These are phyloP conservation scores for Hirschioporus abietinus DNA, from an alignment of 768 basidiomycete genomes.

Conservation along the genomic window DNA sequence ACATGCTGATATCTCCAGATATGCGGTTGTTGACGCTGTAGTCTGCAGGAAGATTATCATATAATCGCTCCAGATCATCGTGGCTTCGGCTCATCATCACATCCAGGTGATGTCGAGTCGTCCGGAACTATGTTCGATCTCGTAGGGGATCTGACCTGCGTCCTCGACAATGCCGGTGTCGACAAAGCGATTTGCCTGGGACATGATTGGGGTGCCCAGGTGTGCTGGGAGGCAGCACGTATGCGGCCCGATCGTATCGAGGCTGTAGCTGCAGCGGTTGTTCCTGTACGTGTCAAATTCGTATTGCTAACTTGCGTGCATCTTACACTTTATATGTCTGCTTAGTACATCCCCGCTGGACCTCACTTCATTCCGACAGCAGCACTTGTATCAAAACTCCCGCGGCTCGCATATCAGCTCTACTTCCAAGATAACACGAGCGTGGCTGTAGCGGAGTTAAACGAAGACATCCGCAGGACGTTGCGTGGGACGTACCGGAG, in stretches of 20 bases:
- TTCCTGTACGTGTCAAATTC: slow-evolving; percentile 44
- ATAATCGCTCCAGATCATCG: slow-evolving; percentile 60
- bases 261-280: slow-evolving; percentile 50
- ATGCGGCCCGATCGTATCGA: slow-evolving; percentile 59
- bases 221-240: slow-evolving; percentile 66
- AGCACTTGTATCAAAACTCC: slow-evolving; percentile 34
- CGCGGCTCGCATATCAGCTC: slow-evolving; percentile 56
- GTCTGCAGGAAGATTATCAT: slow-evolving; percentile 48
- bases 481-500: slow-evolving; percentile 52
- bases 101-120: slow-evolving; percentile 55
- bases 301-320: background rate
- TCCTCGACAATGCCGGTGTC: slow-evolving; percentile 48
- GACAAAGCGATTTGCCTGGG: slow-evolving; percentile 55
- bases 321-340: background rate
- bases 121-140: slow-evolving; percentile 59
- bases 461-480: slow-evolving; percentile 49
- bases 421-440: slow-evolving; percentile 51
- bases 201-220: slow-evolving; percentile 71
- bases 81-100: slow-evolving; percentile 64
- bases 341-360: slow-evolving; percentile 55
- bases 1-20: background rate
- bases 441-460: slow-evolving; percentile 47
- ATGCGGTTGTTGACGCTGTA: background rate
- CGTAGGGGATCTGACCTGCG: slow-evolving; percentile 57
- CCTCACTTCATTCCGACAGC: slow-evolving; percentile 43